These are phyloP conservation scores for Colletotrichum sp. DNA, from an alignment of 2,329 filamentous ascomycete species.

Conservation along the genomic window DNA sequence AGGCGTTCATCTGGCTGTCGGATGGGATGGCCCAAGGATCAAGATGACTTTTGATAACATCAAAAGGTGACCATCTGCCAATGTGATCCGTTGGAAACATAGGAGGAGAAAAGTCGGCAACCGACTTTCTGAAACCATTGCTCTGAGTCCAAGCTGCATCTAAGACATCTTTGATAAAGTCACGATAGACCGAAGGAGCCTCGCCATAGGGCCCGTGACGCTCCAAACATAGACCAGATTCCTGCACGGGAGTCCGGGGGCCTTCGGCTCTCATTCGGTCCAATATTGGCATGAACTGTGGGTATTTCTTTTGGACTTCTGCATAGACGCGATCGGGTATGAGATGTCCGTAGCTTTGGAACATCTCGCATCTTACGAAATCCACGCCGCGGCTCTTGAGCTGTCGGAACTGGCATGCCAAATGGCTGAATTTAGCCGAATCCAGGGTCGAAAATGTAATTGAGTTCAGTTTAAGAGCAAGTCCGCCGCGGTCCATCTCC, in stretches of 20 bases:
- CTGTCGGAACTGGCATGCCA: not conserved
- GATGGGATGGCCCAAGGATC: rapidly evolving
- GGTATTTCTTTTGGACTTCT: not conserved
- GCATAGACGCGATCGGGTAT: not conserved
- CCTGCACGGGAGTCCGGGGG: not conserved
- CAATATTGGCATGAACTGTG: not conserved
- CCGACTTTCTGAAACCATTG: rapidly evolving
- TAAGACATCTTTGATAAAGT: not conserved
- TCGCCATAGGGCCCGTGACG: not conserved
- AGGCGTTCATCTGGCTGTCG: not conserved
- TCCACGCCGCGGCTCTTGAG: not conserved
- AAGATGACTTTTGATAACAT: rapidly evolving
- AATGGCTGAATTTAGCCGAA: not conserved
- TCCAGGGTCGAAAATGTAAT: not conserved
- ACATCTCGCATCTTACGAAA: not conserved
- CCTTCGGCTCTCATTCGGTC: not conserved
- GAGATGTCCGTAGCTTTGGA: not conserved
- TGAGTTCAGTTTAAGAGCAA: not conserved
- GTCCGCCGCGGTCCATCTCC: not conserved
- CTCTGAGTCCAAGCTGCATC: rapidly evolving
- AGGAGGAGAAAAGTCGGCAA: not conserved
- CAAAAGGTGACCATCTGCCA: rapidly evolving
- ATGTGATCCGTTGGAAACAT: rapidly evolving
- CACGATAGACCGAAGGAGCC: not conserved
- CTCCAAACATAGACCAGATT: not conserved